Percentiles rank a stretch among this genome's conserved stretches.
These are phyloP conservation scores for Pichia sorboxylosa DNA, from an alignment of 1,139 yeast genomes.

Conservation along the genomic window DNA sequence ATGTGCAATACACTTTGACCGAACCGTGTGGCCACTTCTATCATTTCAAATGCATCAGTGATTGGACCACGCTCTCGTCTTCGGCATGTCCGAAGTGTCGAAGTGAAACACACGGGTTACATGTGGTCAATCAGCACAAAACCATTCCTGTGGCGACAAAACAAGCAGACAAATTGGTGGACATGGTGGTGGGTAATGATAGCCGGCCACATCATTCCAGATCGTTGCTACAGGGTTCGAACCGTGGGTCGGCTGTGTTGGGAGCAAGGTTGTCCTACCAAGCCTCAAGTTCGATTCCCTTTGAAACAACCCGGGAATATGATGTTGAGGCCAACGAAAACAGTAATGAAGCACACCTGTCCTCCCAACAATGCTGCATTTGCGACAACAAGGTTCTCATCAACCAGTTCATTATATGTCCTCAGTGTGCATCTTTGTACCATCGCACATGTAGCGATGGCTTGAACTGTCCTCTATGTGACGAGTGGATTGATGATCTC, in stretches of 20 bases:
- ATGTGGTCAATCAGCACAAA: background rate
- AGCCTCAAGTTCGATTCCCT: too few relatives aligned
- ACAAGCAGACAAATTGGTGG: conserved; percentile 3
- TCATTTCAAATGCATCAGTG: conserved; percentile 9
- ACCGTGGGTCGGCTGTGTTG: too few relatives aligned
- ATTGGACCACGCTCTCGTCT: conserved; percentile 10
- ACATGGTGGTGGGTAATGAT: conserved; percentile 2
- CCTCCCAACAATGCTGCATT: conserved; percentile 11
- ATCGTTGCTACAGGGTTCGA: too few relatives aligned
- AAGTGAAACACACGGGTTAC: conserved; percentile 2
- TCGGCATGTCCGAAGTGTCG: conserved; percentile 13
- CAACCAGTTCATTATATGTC: conserved; percentile 11
- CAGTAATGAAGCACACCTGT: conserved; percentile 1
- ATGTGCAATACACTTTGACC: conserved; percentile 4
- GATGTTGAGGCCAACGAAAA: background rate
- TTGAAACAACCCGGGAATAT: too few relatives aligned
- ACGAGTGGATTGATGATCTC: conserved; percentile 9
- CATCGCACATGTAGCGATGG: conserved; percentile 14
- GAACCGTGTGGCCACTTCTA: conserved; percentile 11
- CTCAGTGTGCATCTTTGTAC: conserved; percentile 13
- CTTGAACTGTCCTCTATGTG: conserved; percentile 13
- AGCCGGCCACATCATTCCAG: too few relatives aligned
- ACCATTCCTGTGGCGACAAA: conserved; percentile 1
- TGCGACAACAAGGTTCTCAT: conserved; percentile 10
- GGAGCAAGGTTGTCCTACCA: too few relatives aligned